Evolutionary conservation across 345 rosid species (phyloP), one percentile per base, ranked within the genome.

Genomic region (Pistacia integerrima): DNA sequence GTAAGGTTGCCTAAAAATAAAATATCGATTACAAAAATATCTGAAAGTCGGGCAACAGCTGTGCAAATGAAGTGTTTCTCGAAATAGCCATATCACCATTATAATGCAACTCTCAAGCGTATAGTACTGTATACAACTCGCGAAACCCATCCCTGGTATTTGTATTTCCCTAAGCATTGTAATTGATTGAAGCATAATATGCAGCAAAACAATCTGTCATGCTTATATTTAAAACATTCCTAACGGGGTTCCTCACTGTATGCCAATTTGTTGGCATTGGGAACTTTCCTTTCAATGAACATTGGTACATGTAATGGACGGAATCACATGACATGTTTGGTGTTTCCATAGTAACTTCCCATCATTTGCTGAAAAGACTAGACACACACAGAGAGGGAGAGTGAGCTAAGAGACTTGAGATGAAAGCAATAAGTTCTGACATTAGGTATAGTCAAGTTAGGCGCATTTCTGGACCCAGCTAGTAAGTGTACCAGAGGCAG

Each of bases 401-500:
- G 54, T 33, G 25, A 8, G 66, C 75, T 65, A 7, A 60, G 46
- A 62, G 28, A 16, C 57, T 14, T 46, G 11, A 2, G 58, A 54
- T 17, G 41, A 28, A 14, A 4, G 52, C 69, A 57, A 71, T 2
- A 52, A 18, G 60, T 46, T 56, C 33, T 65, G 74, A 48, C 33
- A 28, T 36, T 60, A 46, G 22, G 35, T 38, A 28, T 4, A 49
- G 44, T 55, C 65, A 48, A 57, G 77, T 28, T 73, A 18, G 51
- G 4, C 18, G 12, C 6, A 58, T 55, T 38, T 64, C 56, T 41
- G 18, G 60, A 55, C 72, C 63, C 63, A 60, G 74, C 67, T 46
- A 12, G 55, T 25, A 36, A 64, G 51, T 51, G 57, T 74, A 17
- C 33, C 13, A 8, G 56, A 48, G 80, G 28, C 73, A 69, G 67